A percentile compares a stretch with the other conserved stretches of the same genome.
These are phyloP conservation scores for Neopestalotiopsis sp. DNA, from an alignment of 2,329 filamentous ascomycete genomes.

Conservation along the genomic window DNA sequence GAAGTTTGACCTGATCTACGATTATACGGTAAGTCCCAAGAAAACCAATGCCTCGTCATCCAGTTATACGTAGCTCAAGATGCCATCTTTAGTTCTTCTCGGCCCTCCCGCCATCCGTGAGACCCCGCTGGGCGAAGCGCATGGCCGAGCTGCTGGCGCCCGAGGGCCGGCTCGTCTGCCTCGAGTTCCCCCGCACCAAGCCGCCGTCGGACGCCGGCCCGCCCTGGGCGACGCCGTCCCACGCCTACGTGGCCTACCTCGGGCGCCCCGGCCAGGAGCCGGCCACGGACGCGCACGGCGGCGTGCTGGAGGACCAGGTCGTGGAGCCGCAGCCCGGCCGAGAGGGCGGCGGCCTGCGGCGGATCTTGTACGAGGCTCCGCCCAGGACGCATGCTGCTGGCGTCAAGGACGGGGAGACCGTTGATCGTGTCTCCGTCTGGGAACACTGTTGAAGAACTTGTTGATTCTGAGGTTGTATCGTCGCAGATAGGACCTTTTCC, in stretches of 20 bases:
- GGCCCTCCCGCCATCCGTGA: conserved; percentile 59
- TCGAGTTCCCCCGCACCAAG: conserved; percentile 82
- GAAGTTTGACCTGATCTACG: conserved; percentile 70
- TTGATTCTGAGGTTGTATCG: background rate
- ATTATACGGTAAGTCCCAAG: conserved; percentile 59
- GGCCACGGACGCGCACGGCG: conserved; percentile 55
- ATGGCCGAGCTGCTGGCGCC: conserved; percentile 55
- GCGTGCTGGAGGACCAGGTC: conserved; percentile 39
- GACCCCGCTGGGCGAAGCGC: conserved; percentile 58
- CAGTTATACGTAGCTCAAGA: background rate
- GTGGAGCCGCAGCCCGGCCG: conserved; percentile 29
- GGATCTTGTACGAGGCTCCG: conserved; percentile 56
- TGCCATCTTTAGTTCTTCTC: conserved; percentile 59
- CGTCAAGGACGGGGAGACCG: conserved; percentile 26
- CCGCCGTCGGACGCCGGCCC: conserved; percentile 69
- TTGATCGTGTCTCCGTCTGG: conserved; percentile 62
- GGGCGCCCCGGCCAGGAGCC: conserved; percentile 71
- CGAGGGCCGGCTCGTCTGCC: conserved; percentile 60
- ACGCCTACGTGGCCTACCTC: conserved; percentile 75
- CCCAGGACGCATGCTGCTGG: conserved; percentile 53
- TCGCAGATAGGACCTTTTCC: background rate
- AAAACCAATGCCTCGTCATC: background rate
- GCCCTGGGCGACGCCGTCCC: conserved; percentile 72
- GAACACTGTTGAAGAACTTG: conserved; percentile 29
- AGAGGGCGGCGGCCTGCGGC: conserved; percentile 43